Evolutionary conservation across 192 early-diverging fungal genomes (phyloP).

Genomic region (Phycomyces nitens): DNA sequence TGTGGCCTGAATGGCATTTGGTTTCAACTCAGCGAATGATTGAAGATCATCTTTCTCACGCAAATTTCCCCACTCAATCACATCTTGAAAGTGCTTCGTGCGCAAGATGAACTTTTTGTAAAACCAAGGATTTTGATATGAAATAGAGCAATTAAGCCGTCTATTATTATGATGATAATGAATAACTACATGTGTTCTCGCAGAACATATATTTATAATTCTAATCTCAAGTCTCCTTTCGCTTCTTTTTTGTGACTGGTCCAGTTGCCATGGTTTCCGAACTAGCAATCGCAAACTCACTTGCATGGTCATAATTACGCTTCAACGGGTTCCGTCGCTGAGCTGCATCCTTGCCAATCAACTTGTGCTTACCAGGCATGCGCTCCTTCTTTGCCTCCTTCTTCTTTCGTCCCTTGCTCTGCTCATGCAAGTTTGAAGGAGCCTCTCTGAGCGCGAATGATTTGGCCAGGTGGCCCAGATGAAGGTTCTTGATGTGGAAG

Average conservation of each 20-base stretch:
- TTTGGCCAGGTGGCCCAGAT: constrained; percentile 96
- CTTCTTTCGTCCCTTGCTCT: constrained; percentile 39
- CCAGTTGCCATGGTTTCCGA: constrained; percentile 14
- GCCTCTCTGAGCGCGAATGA: constrained; percentile 94
- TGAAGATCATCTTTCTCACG: no score
- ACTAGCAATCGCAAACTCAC: constrained; percentile 36
- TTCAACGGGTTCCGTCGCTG: constrained; percentile 21
- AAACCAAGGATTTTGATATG: no score
- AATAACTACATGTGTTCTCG: neutral
- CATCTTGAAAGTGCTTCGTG: no score
- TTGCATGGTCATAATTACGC: constrained; percentile 30
- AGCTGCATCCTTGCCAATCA: constrained; percentile 2
- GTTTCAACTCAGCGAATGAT: no score
- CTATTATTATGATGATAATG: no score
- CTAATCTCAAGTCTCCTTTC: neutral
- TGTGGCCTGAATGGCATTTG: no score
- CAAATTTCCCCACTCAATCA: no score
- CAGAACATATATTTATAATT: neutral
- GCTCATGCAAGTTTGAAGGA: constrained; percentile 63
- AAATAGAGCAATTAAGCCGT: no score
- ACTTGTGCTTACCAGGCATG: constrained; percentile 28
- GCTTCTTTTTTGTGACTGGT: constrained; percentile 35
- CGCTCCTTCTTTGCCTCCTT: constrained; percentile 33
- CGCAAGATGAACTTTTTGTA: no score
- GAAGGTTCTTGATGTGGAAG: constrained; percentile 93